A percentile compares a stretch with the other conserved stretches of the same genome.
phyloP scores from a whole-genome alignment of 1,284 basidiomycete species.

The Irpex sp. region DNA sequence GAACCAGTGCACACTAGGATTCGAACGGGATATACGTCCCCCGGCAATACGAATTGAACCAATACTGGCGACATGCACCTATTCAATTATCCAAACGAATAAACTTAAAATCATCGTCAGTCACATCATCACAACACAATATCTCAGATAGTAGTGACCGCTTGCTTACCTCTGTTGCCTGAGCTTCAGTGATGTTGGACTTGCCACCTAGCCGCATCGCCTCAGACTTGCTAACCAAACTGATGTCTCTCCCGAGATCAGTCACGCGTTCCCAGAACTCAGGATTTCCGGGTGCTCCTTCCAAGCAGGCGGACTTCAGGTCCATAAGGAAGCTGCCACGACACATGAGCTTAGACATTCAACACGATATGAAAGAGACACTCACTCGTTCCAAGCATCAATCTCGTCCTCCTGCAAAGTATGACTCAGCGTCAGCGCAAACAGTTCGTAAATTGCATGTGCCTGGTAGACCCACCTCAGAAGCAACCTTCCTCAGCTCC shows the following conservation, averaged over 20 bases:
- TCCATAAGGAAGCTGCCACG: conserved; percentile 49
- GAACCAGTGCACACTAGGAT: too few relatives aligned
- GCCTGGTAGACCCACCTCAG: conserved; percentile 43
- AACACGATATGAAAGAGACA: conserved; percentile 13
- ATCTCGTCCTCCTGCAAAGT: conserved; percentile 68
- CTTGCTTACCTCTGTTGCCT: conserved; percentile 20
- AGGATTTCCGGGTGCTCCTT: conserved; percentile 50
- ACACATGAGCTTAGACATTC: neutral
- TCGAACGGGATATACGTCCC: too few relatives aligned
- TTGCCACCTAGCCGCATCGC: conserved; percentile 52
- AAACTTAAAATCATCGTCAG: neutral
- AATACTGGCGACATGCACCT: too few relatives aligned
- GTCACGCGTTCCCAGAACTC: conserved; percentile 63
- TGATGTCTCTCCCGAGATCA: conserved; percentile 46
- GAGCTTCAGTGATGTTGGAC: conserved; percentile 47
- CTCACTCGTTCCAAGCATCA: conserved; percentile 72
- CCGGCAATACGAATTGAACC: too few relatives aligned
- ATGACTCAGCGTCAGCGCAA: neutral
- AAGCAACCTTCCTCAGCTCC: conserved; percentile 58
- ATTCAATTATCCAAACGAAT: neutral
- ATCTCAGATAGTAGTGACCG: neutral
- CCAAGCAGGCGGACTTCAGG: conserved; percentile 51
- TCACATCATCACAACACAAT: neutral
- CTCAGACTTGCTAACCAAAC: conserved; percentile 62
- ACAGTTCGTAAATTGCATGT: too few relatives aligned